Conservation (phyloP, 805 yeast species). For the Zygoascus ofunaensis region DNA sequence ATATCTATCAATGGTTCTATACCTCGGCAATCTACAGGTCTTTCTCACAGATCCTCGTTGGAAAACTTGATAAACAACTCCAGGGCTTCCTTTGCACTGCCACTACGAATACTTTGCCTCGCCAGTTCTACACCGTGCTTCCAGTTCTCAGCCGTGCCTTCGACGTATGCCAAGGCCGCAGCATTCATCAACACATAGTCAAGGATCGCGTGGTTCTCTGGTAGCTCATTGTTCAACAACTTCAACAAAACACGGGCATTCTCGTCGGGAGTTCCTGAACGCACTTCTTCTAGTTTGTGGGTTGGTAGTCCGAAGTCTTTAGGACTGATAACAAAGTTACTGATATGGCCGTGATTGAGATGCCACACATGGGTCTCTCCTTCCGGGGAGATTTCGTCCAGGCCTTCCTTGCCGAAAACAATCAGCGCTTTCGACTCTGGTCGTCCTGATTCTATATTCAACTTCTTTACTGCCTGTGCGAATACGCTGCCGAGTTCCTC, state of each 20-base stretch:
- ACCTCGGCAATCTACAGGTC: background rate
- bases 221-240: conserved; percentile 37
- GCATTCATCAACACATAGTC: conserved; percentile 89
- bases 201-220: conserved; percentile 47
- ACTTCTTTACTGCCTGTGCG: conserved; percentile 65
- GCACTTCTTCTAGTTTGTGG: conserved; percentile 58
- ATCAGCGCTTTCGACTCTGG: conserved; percentile 52
- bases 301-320: conserved; percentile 71
- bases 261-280: conserved; percentile 78
- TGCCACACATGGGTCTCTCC: conserved; percentile 80
- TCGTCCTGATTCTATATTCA: conserved; percentile 43
- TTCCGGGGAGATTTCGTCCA: conserved; percentile 89
- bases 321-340: conserved; percentile 38
- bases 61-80: conserved; percentile 37
- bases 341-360: conserved; percentile 34
- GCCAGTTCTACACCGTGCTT: conserved; percentile 71
- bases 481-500: conserved; percentile 71
- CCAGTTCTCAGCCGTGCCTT: conserved; percentile 64
- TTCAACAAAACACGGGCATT: conserved; percentile 59
- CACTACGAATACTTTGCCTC: conserved; percentile 53
- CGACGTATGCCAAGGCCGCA: conserved; percentile 75
- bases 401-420: conserved; percentile 86
- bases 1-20: background rate
- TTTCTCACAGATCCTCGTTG: background rate
- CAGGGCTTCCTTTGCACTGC: conserved; percentile 56